Evolutionary conservation across 1,284 basidiomycete genomes (phyloP).

Genomic region (Polyporus tsugae): DNA sequence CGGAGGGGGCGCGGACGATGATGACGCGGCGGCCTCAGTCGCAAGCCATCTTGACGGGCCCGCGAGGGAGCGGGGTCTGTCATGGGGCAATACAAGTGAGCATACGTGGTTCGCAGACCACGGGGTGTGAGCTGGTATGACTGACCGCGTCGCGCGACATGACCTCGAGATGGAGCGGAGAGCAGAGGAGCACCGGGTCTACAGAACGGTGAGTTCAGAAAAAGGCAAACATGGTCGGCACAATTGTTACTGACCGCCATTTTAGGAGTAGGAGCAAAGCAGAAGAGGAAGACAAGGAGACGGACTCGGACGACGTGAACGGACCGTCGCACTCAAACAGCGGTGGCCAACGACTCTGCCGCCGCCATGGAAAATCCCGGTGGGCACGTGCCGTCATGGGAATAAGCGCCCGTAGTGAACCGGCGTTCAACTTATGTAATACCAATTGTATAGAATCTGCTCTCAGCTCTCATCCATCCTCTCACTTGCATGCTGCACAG

Average conservation of each 20-base stretch:
- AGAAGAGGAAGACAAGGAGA: not conserved
- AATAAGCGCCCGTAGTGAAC: not conserved
- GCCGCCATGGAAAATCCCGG: conserved; percentile 30
- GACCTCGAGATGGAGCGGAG: conserved; percentile 56
- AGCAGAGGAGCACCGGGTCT: conserved; percentile 59
- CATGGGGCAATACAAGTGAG: not conserved
- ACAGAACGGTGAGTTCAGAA: not conserved
- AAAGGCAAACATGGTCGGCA: not conserved
- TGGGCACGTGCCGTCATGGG: conserved; percentile 9
- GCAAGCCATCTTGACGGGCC: conserved; percentile 45
- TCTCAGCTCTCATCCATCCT: too few species aligned
- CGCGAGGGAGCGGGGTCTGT: conserved; percentile 33
- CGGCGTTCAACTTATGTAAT: too few species aligned
- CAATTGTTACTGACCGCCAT: conserved; percentile 42
- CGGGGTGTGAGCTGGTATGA: conserved; percentile 12
- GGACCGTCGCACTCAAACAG: conserved; percentile 1
- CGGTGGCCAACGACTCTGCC: conserved; percentile 12
- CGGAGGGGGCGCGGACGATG: conserved; percentile 49
- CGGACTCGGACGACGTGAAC: conserved; percentile 1
- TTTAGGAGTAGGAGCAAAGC: conserved; percentile 1
- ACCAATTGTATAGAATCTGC: too few species aligned
- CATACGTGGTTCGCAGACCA: not conserved
- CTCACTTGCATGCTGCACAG: too few species aligned
- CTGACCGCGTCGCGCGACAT: conserved; percentile 45
- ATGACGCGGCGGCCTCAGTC: conserved; percentile 55